A percentile compares a stretch with the other conserved stretches of the same genome.
phyloP scores from a whole-genome alignment of 2,329 filamentous ascomycete species.

The Apiospora pterosperma region DNA sequence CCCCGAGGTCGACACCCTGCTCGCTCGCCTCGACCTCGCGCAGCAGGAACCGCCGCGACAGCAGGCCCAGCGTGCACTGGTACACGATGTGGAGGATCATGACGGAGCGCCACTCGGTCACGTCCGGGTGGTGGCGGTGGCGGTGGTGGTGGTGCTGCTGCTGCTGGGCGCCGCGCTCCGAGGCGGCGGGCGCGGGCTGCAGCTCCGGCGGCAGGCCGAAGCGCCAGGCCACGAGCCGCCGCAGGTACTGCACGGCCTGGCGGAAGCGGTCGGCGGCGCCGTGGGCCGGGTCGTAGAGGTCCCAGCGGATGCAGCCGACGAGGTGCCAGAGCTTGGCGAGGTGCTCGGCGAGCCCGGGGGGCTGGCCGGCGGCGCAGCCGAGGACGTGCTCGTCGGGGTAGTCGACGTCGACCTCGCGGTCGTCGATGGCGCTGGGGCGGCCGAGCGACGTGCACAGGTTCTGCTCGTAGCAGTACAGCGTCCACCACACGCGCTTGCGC shows the following conservation, averaged over 20 bases:
- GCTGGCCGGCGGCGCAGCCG: slow-evolving; percentile 7
- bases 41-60: slow-evolving; percentile 25
- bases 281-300: slow-evolving; percentile 21
- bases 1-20: slow-evolving; percentile 10
- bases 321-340: slow-evolving; percentile 20
- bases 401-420: slow-evolving; percentile 24
- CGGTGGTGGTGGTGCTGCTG: slow-evolving; percentile 10
- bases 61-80: slow-evolving; percentile 21
- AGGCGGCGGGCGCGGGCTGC: background rate
- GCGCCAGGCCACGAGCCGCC: slow-evolving; percentile 15
- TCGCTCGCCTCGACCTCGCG: slow-evolving; percentile 14
- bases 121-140: background rate
- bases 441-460: slow-evolving; percentile 28
- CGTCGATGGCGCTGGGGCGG: slow-evolving; percentile 26
- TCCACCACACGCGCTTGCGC: slow-evolving; percentile 29
- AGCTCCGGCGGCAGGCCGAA: slow-evolving; percentile 16
- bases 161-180: slow-evolving; percentile 4
- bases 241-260: slow-evolving; percentile 17
- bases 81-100: slow-evolving; percentile 24
- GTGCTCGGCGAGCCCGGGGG: slow-evolving; percentile 16
- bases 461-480: slow-evolving; percentile 28
- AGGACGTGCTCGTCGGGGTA: slow-evolving; percentile 21
- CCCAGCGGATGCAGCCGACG: slow-evolving; percentile 22
- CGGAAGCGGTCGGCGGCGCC: slow-evolving; percentile 12
- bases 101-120: slow-evolving; percentile 15